Evolutionary conservation across 306 rosid species (phyloP).

Genomic region (Cucurbita maxima): DNA sequence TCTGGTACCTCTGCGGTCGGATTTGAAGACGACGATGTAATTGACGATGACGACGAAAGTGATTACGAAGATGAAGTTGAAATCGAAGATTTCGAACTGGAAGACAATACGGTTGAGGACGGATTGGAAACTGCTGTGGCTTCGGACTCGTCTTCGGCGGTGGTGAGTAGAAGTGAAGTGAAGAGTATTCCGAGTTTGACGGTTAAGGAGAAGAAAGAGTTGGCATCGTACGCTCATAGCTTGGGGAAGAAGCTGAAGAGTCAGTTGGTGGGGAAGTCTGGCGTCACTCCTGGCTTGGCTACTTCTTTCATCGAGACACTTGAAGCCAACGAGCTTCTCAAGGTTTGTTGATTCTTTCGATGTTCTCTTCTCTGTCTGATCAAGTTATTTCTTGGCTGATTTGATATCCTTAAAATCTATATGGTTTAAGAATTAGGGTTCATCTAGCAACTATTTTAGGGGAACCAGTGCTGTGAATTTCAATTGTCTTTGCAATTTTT

Average conservation of each 20-base stretch:
- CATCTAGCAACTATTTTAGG: not conserved
- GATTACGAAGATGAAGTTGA: constrained; percentile 10
- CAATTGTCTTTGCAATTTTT: not conserved
- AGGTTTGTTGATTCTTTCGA: constrained; percentile 31
- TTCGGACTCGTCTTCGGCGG: constrained; percentile 17
- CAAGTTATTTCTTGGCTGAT: not conserved
- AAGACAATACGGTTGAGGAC: constrained; percentile 1
- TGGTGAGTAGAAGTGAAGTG: constrained; percentile 33
- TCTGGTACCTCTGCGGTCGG: not conserved
- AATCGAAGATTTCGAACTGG: constrained; percentile 16
- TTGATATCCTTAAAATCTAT: not conserved
- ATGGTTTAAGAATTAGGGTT: not conserved
- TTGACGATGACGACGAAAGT: constrained; percentile 8
- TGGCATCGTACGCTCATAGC: constrained; percentile 69
- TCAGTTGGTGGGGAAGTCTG: constrained; percentile 85
- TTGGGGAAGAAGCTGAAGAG: constrained; percentile 80
- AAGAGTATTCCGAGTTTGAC: constrained; percentile 32
- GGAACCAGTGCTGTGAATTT: not conserved
- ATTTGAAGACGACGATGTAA: not conserved
- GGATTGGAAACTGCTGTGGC: constrained; percentile 3
- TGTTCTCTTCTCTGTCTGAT: not conserved
- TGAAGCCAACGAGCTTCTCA: constrained; percentile 85
- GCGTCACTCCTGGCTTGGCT: constrained; percentile 58
- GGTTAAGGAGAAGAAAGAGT: constrained; percentile 78
- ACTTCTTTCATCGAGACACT: constrained; percentile 68